Base-by-base conservation (phyloP, 2,329 filamentous ascomycete species). In the Colletotrichum spaethianum region DNA sequence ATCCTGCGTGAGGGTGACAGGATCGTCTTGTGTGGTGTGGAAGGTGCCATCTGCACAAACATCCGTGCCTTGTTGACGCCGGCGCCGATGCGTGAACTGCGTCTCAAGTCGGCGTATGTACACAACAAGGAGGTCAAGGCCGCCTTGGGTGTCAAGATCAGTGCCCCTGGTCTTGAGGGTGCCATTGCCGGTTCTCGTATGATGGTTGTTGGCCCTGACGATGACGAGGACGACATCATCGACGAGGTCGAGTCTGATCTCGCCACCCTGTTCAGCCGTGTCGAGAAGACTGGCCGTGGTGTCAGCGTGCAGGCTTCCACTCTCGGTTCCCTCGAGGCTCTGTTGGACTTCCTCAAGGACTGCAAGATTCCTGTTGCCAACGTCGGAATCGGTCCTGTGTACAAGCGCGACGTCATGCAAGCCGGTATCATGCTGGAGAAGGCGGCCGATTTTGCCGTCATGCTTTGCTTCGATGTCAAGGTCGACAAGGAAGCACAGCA, bases 111-210 rank as follows among this genome's bases (percentile, higher is more conserved):
- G 3, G 90, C 92, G 74, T 99, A 99, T 79, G 96, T 99, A 38
- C 97, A 99, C 87, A 98, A 99, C 87, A 98, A 99, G 87, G 95
- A 98, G 83, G 95, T 98, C 85, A 99, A 98, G 88, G 96, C 97
- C 26, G 95, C 96, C 11, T 90, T 99, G 79, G 96, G 96, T 93
- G 94, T 99, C 83, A 99, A 99, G 90, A 98, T 99, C 80, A 95
- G 95, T 74, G 96, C 96, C 55, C 97, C 98, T 77, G 95, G 95
- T 74, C 93, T 99, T 28, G 96, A 99, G 82, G 93, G 94, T 74
- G 96, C 97, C 76, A 98, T 99, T 82, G 96, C 96, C 73, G 96
- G 96, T 81, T 99, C 97, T 26, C 92, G 97, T 76, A 87, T 99
- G 77, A 91, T 99, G 78, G 95, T 99, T 36, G 95, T 98, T 73